Evolutionary conservation across 164 flowering plant genomes (phyloP).

Genomic region (Magnolia kwangsiensis): DNA sequence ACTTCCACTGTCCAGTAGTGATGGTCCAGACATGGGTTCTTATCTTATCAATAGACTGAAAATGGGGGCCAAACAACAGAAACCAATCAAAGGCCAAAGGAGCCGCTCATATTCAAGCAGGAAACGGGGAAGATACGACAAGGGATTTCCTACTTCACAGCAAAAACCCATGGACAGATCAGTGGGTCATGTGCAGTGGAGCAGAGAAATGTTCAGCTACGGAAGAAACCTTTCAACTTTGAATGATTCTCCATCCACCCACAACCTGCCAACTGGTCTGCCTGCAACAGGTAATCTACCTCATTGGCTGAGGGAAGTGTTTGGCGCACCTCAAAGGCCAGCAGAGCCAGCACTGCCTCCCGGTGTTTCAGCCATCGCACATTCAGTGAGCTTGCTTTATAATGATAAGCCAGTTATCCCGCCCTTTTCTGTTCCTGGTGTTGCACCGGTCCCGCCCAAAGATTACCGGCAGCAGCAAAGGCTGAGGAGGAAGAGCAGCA

Average conservation of each 20-base stretch:
- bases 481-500: slow-evolving; percentile 4
- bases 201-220: slow-evolving; percentile 11
- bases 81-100: slow-evolving; percentile 16
- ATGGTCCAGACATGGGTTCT: neutral
- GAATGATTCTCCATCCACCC: neutral
- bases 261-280: slow-evolving; percentile 7
- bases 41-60: slow-evolving; percentile 9
- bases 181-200: neutral
- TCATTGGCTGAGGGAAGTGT: slow-evolving; percentile 51
- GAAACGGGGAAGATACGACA: slow-evolving; percentile 9
- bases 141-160: slow-evolving; percentile 1
- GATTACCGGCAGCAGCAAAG: neutral
- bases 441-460: neutral
- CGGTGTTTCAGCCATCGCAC: slow-evolving; percentile 9
- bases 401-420: slow-evolving; percentile 11
- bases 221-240: slow-evolving; percentile 2
- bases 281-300: slow-evolving; percentile 30
- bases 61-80: slow-evolving; percentile 21
- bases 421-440: slow-evolving; percentile 8
- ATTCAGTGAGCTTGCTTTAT: slow-evolving; percentile 12
- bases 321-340: slow-evolving; percentile 16
- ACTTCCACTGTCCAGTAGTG: neutral
- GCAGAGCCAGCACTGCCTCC: slow-evolving; percentile 13
- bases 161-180: slow-evolving; percentile 11
- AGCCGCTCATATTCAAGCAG: slow-evolving; percentile 9